A percentile compares a stretch with the other conserved stretches of the same genome.
phyloP scores from a whole-genome alignment of 352 stramenopile species.

The Globisporangium rhizosaccharum region DNA sequence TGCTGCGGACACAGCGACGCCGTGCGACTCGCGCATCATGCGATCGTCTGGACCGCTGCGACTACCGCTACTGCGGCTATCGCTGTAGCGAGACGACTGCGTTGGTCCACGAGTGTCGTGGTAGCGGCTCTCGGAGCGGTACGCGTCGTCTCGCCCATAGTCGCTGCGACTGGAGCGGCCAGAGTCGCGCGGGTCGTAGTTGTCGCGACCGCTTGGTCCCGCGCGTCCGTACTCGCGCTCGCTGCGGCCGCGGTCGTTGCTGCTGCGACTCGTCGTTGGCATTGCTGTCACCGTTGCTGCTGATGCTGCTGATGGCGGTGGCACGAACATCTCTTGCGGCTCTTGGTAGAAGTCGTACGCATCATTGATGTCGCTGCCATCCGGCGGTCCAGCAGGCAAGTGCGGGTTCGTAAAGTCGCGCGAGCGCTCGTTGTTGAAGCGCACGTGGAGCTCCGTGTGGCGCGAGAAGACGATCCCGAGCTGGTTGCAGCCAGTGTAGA shows the following conservation, averaged over 20 bases:
- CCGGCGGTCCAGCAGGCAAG: constrained; percentile 35
- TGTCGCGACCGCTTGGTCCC: background rate
- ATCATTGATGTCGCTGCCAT: background rate
- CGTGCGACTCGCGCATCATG: constrained; percentile 15
- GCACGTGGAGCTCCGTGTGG: constrained; percentile 60
- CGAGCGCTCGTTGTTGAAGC: constrained; percentile 73
- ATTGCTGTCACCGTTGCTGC: background rate
- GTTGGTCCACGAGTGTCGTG: background rate
- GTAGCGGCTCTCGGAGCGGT: constrained; percentile 9
- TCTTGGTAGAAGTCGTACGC: background rate
- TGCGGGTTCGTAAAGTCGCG: constrained; percentile 74
- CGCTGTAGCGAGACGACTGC: background rate
- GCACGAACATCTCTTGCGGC: background rate
- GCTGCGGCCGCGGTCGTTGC: background rate
- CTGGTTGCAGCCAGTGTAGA: constrained; percentile 84
- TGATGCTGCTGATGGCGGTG: background rate
- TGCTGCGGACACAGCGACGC: constrained; percentile 4
- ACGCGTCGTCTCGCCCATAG: constrained; percentile 16
- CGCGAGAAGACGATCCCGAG: constrained; percentile 76
- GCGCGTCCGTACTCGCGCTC: background rate
- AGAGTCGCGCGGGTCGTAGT: constrained; percentile 3
- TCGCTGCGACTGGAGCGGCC: background rate
- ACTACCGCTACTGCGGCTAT: background rate
- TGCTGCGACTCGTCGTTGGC: background rate
- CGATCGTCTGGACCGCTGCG: constrained; percentile 1